A percentile compares a stretch with the other conserved stretches of the same genome.
These are phyloP conservation scores for Agrocybe praecox DNA, from an alignment of 768 basidiomycete species.

Conservation along the genomic window DNA sequence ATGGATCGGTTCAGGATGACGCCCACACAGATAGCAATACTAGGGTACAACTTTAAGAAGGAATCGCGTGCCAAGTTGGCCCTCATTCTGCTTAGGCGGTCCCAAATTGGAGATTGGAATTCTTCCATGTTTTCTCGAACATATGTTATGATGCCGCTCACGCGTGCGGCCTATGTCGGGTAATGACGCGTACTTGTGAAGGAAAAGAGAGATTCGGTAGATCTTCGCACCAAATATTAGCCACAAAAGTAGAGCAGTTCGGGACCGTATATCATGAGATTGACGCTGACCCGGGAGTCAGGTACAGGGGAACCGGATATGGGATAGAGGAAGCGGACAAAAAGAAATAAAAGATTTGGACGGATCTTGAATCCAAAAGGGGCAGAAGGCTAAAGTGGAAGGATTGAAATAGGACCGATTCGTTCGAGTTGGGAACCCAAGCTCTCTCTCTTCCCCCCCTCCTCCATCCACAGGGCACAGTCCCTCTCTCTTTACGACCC, in stretches of 20 bases:
- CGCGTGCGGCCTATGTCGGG: background rate
- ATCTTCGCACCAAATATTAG: slow-evolving; percentile 15
- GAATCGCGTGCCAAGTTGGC: background rate
- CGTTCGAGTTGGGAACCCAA: slow-evolving; percentile 31
- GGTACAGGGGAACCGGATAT: slow-evolving; percentile 10
- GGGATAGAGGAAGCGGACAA: slow-evolving; percentile 15
- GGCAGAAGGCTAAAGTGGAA: slow-evolving; percentile 18
- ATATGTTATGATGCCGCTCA: background rate
- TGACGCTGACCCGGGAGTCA: slow-evolving; percentile 4
- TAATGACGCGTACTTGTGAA: background rate
- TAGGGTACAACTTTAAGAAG: background rate
- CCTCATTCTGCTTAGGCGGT: background rate
- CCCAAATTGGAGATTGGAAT: background rate
- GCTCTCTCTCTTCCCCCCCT: slow-evolving; percentile 26
- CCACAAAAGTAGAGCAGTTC: background rate
- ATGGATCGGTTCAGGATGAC: too few relatives aligned
- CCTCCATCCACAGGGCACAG: slow-evolving; percentile 24
- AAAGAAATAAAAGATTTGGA: slow-evolving; percentile 8
- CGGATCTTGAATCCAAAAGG: slow-evolving; percentile 10
- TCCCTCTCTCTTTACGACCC: slow-evolving; percentile 55
- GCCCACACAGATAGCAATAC: background rate
- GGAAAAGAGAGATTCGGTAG: slow-evolving; percentile 3
- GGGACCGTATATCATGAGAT: background rate
- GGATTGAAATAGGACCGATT: slow-evolving; percentile 37
- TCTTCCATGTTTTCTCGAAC: slow-evolving; percentile 4